Conservation (phyloP, 352 stramenopile genomes). For the Phytophthora syringae region DNA sequence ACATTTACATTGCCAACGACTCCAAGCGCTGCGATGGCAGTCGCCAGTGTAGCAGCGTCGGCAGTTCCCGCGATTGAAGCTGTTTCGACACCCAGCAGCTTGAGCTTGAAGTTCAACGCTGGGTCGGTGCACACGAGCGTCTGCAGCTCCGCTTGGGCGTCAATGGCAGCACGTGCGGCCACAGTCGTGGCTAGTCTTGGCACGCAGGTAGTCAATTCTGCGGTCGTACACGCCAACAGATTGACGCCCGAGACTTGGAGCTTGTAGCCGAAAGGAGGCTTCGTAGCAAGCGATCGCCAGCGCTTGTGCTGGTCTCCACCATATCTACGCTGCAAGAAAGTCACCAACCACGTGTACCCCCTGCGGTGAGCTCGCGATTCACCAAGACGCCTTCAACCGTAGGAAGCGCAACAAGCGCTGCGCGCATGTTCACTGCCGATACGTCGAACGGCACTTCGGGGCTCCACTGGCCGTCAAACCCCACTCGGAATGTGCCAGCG, state of each 20-base stretch:
- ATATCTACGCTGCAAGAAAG: slow-evolving; percentile 63
- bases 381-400: slow-evolving; percentile 70
- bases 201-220: slow-evolving; percentile 46
- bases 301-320: slow-evolving; percentile 64
- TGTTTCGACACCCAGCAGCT: slow-evolving; percentile 62
- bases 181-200: slow-evolving; percentile 55
- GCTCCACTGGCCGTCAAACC: slow-evolving; percentile 89
- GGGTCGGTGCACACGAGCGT: slow-evolving; percentile 49
- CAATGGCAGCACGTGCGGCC: slow-evolving; percentile 48
- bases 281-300: slow-evolving; percentile 50
- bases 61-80: slow-evolving; percentile 11
- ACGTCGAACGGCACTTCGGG: slow-evolving; percentile 87
- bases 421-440: slow-evolving; percentile 83
- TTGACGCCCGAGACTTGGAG: slow-evolving; percentile 57
- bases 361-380: slow-evolving; percentile 57
- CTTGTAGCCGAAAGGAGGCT: slow-evolving; percentile 51
- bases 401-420: slow-evolving; percentile 49
- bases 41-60: slow-evolving; percentile 29
- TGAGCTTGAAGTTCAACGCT: slow-evolving; percentile 63
- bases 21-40: slow-evolving; percentile 60
- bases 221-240: slow-evolving; percentile 63
- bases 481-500: slow-evolving; percentile 88
- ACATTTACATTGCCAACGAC: slow-evolving; percentile 69
- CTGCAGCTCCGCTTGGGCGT: slow-evolving; percentile 62
- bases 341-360: slow-evolving; percentile 86